Evolutionary conservation across 129 eudicot species (phyloP).

Genomic region (Chrysanthemum seticuspe): DNA sequence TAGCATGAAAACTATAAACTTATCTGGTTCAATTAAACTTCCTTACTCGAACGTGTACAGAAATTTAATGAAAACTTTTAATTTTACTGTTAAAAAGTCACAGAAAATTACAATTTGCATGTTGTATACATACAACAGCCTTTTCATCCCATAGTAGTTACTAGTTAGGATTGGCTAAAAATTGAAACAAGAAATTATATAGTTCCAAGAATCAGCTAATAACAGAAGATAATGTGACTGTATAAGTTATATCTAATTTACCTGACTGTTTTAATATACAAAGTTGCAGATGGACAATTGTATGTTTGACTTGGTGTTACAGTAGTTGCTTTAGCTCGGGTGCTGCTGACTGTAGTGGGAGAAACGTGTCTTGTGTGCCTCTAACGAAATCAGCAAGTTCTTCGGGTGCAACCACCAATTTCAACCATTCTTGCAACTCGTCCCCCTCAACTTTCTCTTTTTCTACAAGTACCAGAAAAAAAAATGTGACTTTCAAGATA

Average conservation of each 20-base stretch:
- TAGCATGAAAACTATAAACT: not conserved
- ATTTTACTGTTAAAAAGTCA: conserved; percentile 26
- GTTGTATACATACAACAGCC: conserved; percentile 24
- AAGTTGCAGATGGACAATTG: conserved; percentile 15
- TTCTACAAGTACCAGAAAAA: conserved; percentile 31
- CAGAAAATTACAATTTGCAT: conserved; percentile 29
- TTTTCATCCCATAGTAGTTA: conserved; percentile 4
- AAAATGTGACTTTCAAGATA: not conserved
- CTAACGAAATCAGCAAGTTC: conserved; percentile 69
- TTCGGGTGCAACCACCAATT: conserved; percentile 82
- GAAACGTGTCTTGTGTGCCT: conserved; percentile 49
- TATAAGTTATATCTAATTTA: conserved; percentile 27
- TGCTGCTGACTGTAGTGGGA: conserved; percentile 60
- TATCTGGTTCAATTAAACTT: not conserved
- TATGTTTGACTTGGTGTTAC: conserved; percentile 17
- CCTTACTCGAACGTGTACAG: not conserved
- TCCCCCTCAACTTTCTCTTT: conserved; percentile 91
- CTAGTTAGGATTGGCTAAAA: conserved; percentile 26
- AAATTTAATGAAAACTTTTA: conserved; percentile 2
- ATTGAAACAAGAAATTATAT: conserved; percentile 2
- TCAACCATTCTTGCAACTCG: conserved; percentile 85
- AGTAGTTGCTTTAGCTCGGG: conserved; percentile 44
- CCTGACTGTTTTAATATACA: conserved; percentile 31
- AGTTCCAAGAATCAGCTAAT: conserved; percentile 31
- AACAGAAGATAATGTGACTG: conserved; percentile 12